These are phyloP conservation scores for Penicillium sp. DNA, from an alignment of 2,329 filamentous ascomycete genomes.

Conservation along the genomic window DNA sequence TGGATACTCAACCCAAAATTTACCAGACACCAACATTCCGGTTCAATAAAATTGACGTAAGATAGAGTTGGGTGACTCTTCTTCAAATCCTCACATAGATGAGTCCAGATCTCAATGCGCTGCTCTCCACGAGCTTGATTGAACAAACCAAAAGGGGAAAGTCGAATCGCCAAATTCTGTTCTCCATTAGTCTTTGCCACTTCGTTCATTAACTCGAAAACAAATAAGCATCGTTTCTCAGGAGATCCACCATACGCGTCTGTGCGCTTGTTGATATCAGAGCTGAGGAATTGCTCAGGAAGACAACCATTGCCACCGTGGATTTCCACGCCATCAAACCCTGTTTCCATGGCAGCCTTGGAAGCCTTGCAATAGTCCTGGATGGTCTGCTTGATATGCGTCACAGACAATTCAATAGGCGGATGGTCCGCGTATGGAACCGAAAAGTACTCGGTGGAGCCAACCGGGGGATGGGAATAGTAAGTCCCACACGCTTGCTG, in stretches of 20 bases:
- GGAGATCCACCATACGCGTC: conserved; percentile 54
- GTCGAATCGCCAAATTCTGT: conserved; percentile 47
- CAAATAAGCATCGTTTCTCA: conserved; percentile 57
- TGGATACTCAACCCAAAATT: not conserved
- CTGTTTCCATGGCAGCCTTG: conserved; percentile 54
- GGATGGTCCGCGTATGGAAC: conserved; percentile 45
- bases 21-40: conserved; percentile 27
- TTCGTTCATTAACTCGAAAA: conserved; percentile 54
- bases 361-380: conserved; percentile 48
- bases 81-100: conserved; percentile 53
- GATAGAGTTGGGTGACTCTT: conserved; percentile 43
- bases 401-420: conserved; percentile 46
- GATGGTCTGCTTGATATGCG: conserved; percentile 47
- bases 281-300: conserved; percentile 54
- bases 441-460: conserved; percentile 27
- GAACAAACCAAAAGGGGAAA: conserved; percentile 53
- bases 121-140: conserved; percentile 54
- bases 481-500: conserved; percentile 48
- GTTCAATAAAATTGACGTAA: conserved; percentile 59
- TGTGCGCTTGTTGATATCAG: conserved; percentile 51
- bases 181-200: conserved; percentile 47
- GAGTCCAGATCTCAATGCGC: conserved; percentile 54
- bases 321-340: conserved; percentile 30
- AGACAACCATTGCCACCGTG: conserved; percentile 54
- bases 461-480: conserved; percentile 42